Base-by-base conservation (phyloP, 768 basidiomycete genomes). In the Suillus variegatus region DNA sequence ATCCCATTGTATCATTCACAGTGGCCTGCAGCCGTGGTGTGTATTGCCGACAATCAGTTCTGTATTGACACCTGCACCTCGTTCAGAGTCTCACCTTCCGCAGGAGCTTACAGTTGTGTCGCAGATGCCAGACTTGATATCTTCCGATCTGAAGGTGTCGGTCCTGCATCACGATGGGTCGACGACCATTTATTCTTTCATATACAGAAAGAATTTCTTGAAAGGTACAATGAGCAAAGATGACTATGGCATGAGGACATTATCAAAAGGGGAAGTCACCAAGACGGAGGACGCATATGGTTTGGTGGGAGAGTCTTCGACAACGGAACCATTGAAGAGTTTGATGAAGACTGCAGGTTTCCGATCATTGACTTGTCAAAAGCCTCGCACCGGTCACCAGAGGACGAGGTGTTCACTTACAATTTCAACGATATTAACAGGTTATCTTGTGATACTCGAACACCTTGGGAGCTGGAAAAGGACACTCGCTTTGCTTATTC, bases 361-460 rank as follows among this genome's bases (percentile, higher is more conserved):
- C 68, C 68, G 0, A 41, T 79, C 22, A n/a, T 5, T 0, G 73
- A 78, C 56, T 68, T 73, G 1, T 78, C 76, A 0, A 0, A 1
- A 2, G 12, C n/a, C 0, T 77, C 74, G 0, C 67, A 71, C 0
- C 66, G 72, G 0, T 72, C 68, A 0, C 1, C 12, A 0, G 49
- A 69, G 13, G 77, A 80, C 54, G 7, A 6, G 0, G 0, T 32
- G 0, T 77, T 66, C 44, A 32, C 70, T 0, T 80, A 75, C 61
- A 62, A 65, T 54, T 64, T 72, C 13, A 64, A 49, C 1, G 80
- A 84, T 63, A 81, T 85, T 38, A 73, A 83, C 44, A 8, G 8
- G 0, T 18, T 81, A 0, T 81, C 80, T 0, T 9, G 1, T 0
- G 3, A 0, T 14, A 51, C 60, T 82, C 78, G n/a, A 1, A 62